Evolutionary conservation across 139 green algal species (phyloP).

Genomic region (Ostreobium quekettii): DNA sequence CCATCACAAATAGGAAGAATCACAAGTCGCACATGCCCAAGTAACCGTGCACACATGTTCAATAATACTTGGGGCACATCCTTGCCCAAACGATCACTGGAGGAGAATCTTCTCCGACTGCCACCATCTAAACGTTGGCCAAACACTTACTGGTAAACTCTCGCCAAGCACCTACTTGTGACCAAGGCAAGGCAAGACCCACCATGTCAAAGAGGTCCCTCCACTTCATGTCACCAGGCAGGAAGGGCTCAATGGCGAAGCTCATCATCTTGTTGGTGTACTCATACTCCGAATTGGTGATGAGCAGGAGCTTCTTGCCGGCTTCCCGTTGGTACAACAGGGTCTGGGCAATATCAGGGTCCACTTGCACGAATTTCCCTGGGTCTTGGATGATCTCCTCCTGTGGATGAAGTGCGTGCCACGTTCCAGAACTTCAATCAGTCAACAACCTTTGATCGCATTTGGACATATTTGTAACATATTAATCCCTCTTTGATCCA

Average conservation of each 20-base stretch:
- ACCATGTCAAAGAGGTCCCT: slow-evolving; percentile 93
- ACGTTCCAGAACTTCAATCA: not conserved
- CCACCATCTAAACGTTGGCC: no score
- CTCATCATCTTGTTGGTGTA: slow-evolving; percentile 88
- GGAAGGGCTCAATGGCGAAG: slow-evolving; percentile 73
- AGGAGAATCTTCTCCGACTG: no score
- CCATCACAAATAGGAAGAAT: no score
- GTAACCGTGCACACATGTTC: no score
- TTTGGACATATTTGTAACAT: no score
- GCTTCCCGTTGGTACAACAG: slow-evolving; percentile 82
- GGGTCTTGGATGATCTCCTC: slow-evolving; percentile 81
- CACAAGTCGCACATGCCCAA: no score
- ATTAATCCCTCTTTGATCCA: no score
- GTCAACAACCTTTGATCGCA: not conserved
- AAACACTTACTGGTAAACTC: no score
- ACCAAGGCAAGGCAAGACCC: no score
- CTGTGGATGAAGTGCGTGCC: slow-evolving; percentile 17
- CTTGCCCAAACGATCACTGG: no score
- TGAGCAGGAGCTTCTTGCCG: slow-evolving; percentile 88
- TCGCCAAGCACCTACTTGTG: no score
- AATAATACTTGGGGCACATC: no score
- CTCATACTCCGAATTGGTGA: slow-evolving; percentile 85
- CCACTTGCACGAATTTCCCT: slow-evolving; percentile 66
- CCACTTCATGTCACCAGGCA: slow-evolving; percentile 70
- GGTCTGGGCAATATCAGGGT: slow-evolving; percentile 72